These are phyloP conservation scores for Henckelia pumila DNA, from an alignment of 257 asterid species.

Conservation along the genomic window DNA sequence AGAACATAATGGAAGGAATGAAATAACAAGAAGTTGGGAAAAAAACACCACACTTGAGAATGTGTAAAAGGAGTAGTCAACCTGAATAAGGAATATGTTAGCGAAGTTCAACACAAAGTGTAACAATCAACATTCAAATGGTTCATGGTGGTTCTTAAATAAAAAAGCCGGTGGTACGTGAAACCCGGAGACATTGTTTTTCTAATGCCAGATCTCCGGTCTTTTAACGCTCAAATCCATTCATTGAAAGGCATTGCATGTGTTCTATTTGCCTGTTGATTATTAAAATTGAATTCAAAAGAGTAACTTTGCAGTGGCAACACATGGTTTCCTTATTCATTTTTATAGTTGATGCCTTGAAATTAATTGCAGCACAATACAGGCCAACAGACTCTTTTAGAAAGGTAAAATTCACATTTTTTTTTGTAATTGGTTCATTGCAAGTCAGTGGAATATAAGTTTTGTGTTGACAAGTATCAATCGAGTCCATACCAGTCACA, in stretches of 20 bases:
- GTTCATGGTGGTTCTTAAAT: too few relatives aligned
- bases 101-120: too few relatives aligned
- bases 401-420: slow-evolving; percentile 4
- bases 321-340: neutral
- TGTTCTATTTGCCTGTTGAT: neutral
- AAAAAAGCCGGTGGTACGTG: too few relatives aligned
- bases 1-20: too few relatives aligned
- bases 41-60: too few relatives aligned
- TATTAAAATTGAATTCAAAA: neutral
- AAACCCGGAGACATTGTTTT: neutral
- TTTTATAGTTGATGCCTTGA: neutral
- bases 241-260: neutral
- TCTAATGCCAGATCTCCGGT: neutral
- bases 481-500: neutral
- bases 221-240: neutral
- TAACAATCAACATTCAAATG: too few relatives aligned
- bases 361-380: neutral
- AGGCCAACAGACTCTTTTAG: neutral
- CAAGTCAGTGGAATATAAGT: neutral
- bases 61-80: too few relatives aligned
- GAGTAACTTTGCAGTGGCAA: neutral
- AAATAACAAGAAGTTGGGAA: too few relatives aligned
- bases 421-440: neutral
- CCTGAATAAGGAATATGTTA: too few relatives aligned
- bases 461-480: neutral